Percentiles rank a stretch among this genome's conserved stretches.
Evolutionary conservation across 2,329 filamentous ascomycete genomes (phyloP).

Genomic region (Rosellinia necatrix): DNA sequence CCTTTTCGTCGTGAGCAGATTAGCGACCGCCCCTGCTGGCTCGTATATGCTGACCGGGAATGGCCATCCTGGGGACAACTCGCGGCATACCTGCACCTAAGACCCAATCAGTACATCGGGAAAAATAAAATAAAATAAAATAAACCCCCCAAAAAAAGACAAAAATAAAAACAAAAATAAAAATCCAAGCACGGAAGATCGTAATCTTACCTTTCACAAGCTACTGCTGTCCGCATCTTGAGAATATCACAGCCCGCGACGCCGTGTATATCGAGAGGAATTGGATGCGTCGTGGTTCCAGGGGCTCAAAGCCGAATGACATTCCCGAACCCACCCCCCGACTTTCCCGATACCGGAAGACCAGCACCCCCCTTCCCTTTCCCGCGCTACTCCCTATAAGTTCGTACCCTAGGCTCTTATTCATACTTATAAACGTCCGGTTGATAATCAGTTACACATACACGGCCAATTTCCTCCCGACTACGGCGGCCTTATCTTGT

Average conservation of each 20-base stretch:
- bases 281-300: not conserved
- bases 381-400: not conserved
- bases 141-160: not conserved
- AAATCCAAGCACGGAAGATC: too few relatives aligned
- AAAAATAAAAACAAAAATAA: too few relatives aligned
- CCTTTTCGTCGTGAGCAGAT: conserved; percentile 10
- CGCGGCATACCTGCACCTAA: conserved; percentile 22
- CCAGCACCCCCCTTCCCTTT: not conserved
- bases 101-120: conserved; percentile 6
- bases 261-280: not conserved
- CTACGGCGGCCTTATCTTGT: too few relatives aligned
- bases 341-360: conserved; percentile 28
- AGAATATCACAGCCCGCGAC: not conserved
- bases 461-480: too few relatives aligned
- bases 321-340: too few relatives aligned
- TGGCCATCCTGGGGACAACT: not conserved
- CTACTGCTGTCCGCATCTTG: conserved; percentile 25
- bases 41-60: conserved; percentile 9
- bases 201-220: conserved; percentile 27
- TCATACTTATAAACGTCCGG: too few relatives aligned
- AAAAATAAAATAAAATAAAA: not conserved
- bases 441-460: too few relatives aligned
- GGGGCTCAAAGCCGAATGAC: conserved; percentile 11
- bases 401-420: too few relatives aligned
- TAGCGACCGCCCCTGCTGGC: not conserved